Evolutionary conservation across 1,139 yeast genomes (phyloP), one percentile per base, ranked within the genome.

Genomic region (Arxiozyma telluris): DNA sequence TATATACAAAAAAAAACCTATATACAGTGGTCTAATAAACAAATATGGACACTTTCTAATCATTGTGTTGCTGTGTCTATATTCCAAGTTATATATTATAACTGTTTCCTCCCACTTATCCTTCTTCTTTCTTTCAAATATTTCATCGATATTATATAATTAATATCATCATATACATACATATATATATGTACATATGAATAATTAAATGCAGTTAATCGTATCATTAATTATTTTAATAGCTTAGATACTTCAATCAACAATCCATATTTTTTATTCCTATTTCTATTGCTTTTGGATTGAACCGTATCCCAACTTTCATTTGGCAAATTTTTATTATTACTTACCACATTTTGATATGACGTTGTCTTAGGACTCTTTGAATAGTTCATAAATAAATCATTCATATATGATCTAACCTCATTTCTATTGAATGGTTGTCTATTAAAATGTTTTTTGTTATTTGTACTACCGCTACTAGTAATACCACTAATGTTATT

Each of bases 281-380:
- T 52, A 25, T 51, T 51, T 50, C 60, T 65, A 54, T 59, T 57
- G 55, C 58, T 64, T 44, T 56, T 61, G 22, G 55, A 61, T 20
- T 62, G 57, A 21, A 64, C 66, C 21, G 67, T 60, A 41, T 64
- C 69, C 71, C 71, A 67, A 50, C 61, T 64, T 22, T 62, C 57
- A 21, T 57, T 44, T 43, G 53, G 54, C 43, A 53, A 52, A 15
- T 52, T 43, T 27, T 44, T 43, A 23, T 39, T 47, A 18, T 34
- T 44, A 11, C 23, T 21, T 7, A 43, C n/a, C 17, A 49, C 7
- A 11, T 47, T 45, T 9, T 47, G 34, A 20, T 50, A 41, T 1
- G 54, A 43, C 18, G 47, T 41, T 20, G 52, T 47, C 22, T 47
- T 50, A 18, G 47, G 39, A 43, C 53, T 47, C n/a, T 53, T 23